A percentile compares a stretch with the other conserved stretches of the same genome.
Conservation (phyloP, 164 flowering plant species). For the Taxillus chinensis region DNA sequence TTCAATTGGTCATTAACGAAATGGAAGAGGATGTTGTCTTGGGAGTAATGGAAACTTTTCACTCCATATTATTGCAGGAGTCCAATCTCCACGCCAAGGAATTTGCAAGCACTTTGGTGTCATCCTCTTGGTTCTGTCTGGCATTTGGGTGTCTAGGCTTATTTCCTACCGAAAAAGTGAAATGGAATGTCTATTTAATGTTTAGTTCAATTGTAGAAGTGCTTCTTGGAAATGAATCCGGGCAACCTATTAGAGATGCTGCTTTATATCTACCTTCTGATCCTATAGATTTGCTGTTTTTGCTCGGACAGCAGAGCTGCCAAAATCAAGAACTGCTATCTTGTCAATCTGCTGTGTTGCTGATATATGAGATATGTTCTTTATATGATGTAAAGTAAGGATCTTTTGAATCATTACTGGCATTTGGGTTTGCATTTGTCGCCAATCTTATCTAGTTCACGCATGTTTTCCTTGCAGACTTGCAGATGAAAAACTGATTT, state of each 20-base stretch:
- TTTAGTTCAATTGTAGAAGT: constrained; percentile 57
- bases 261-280: constrained; percentile 65
- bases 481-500: constrained; percentile 74
- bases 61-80: constrained; percentile 45
- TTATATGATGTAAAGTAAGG: constrained; percentile 66
- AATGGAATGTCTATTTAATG: constrained; percentile 52
- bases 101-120: constrained; percentile 41
- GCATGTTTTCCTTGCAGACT: constrained; percentile 31
- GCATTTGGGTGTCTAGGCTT: constrained; percentile 74
- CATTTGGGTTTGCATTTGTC: neutral
- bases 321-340: constrained; percentile 35
- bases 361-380: constrained; percentile 53
- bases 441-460: neutral
- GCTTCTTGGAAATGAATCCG: constrained; percentile 49
- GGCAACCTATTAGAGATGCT: constrained; percentile 67
- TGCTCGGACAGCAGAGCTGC: constrained; percentile 67
- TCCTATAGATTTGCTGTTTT: constrained; percentile 70
- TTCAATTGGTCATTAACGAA: constrained; percentile 32
- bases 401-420: constrained; percentile 6
- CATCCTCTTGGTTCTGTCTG: constrained; percentile 70
- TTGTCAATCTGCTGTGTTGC: constrained; percentile 70
- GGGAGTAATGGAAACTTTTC: constrained; percentile 68
- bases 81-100: constrained; percentile 27
- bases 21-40: constrained; percentile 46
- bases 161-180: constrained; percentile 70